Evolutionary conservation across 225 moss, liverwort and hornwort genomes (phyloP).

Genomic region (Straminergon stramineum): DNA sequence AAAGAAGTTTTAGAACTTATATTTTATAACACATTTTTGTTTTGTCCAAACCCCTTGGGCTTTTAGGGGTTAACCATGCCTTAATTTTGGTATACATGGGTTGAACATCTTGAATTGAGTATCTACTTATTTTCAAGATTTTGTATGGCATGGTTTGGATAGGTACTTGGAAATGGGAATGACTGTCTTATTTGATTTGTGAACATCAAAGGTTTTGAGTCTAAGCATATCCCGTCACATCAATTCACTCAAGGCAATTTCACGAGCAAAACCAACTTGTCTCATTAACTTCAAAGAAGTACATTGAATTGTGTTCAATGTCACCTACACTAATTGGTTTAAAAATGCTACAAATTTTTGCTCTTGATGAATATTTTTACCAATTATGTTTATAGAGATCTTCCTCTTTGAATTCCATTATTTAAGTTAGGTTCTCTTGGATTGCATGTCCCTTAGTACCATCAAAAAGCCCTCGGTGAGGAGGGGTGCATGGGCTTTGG

Average conservation of each 20-base stretch:
- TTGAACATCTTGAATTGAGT: not conserved
- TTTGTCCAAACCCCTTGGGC: no score
- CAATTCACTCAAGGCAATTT: not conserved
- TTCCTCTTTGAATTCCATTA: not conserved
- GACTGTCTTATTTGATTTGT: not conserved
- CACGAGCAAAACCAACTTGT: fast-evolving
- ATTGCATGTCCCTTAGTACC: no score
- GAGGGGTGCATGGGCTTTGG: no score
- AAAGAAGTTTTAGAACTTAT: no score
- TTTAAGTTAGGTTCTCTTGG: no score
- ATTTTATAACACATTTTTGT: no score
- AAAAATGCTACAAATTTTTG: not conserved
- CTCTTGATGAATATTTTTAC: not conserved
- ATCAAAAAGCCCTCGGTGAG: no score
- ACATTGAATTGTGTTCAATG: not conserved
- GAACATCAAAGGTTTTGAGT: not conserved
- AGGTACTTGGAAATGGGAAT: not conserved
- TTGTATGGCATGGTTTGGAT: not conserved
- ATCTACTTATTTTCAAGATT: not conserved
- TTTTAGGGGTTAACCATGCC: no score
- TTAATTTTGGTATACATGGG: no score
- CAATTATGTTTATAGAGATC: not conserved
- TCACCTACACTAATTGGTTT: not conserved
- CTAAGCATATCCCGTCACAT: not conserved
- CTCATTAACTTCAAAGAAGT: not conserved